Evolutionary conservation across 176 grass and related monocot genomes (phyloP).

Genomic region (Cenchrus americanus): DNA sequence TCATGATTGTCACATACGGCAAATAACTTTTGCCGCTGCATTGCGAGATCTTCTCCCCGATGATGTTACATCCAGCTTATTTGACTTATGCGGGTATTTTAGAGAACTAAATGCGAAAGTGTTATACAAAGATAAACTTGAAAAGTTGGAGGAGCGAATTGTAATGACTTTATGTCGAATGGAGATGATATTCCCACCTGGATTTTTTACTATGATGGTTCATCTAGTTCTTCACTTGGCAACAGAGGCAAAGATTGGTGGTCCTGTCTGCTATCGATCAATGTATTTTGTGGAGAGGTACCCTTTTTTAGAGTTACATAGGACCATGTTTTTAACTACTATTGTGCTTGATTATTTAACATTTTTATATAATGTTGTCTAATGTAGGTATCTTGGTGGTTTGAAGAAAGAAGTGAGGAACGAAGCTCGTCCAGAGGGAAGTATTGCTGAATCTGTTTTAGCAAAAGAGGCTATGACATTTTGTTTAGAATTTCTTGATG

Average conservation of each 20-base stretch:
- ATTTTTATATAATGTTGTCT: background rate
- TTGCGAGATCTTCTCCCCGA: background rate
- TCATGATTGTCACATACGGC: conserved; percentile 6
- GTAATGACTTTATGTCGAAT: background rate
- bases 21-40: background rate
- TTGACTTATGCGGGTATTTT: conserved; percentile 13
- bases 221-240: conserved; percentile 24
- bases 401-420: background rate
- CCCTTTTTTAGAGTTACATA: too few relatives aligned
- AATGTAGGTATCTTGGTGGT: background rate
- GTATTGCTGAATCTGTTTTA: background rate
- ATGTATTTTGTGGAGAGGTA: conserved; percentile 27
- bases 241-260: conserved; percentile 10
- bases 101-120: background rate
- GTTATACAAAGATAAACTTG: background rate
- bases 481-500: background rate
- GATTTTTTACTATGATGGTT: background rate
- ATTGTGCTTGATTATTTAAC: background rate
- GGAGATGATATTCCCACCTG: background rate
- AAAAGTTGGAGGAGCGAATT: conserved; percentile 7
- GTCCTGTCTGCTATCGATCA: conserved; percentile 1
- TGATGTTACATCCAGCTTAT: background rate
- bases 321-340: background rate
- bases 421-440: background rate
- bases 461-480: conserved; percentile 6